Evolutionary conservation across 352 stramenopile genomes (phyloP).

Genomic region (Phytophthora quininea): DNA sequence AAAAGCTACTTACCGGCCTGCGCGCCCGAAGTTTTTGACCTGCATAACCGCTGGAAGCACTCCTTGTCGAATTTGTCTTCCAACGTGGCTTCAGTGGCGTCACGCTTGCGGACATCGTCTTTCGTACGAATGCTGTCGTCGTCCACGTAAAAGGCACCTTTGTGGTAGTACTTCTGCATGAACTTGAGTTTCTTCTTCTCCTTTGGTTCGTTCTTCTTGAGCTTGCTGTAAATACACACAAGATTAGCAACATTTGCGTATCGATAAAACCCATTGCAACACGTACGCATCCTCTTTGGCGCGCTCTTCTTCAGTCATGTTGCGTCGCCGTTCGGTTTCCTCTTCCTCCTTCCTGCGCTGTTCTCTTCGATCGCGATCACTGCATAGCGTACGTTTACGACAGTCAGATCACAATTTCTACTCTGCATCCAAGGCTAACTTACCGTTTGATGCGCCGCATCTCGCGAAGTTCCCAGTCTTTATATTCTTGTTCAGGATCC

Average conservation of each 20-base stretch:
- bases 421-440: background rate
- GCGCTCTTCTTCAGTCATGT: slow-evolving; percentile 97
- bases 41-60: slow-evolving; percentile 96
- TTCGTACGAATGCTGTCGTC: slow-evolving; percentile 90
- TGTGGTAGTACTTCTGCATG: slow-evolving; percentile 99
- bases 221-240: slow-evolving; percentile 51
- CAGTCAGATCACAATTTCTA: slow-evolving; percentile 9
- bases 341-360: slow-evolving; percentile 79
- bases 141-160: slow-evolving; percentile 98
- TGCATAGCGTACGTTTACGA: slow-evolving; percentile 22
- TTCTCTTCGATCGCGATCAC: slow-evolving; percentile 86
- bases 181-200: slow-evolving; percentile 93
- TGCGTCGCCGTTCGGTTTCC: slow-evolving; percentile 89
- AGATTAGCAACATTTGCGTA: background rate
- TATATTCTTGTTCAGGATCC: slow-evolving; percentile 90
- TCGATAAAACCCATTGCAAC: slow-evolving; percentile 4
- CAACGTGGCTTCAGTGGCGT: slow-evolving; percentile 89
- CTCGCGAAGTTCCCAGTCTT: slow-evolving; percentile 94
- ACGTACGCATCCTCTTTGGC: slow-evolving; percentile 90
- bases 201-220: slow-evolving; percentile 81
- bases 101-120: slow-evolving; percentile 91
- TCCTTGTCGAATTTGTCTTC: slow-evolving; percentile 95
- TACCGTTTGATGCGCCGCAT: slow-evolving; percentile 92
- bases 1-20: slow-evolving; percentile 77
- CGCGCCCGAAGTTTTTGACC: slow-evolving; percentile 98